Base-by-base conservation (phyloP, 257 asterid genomes). In the Plectranthus barbatus region DNA sequence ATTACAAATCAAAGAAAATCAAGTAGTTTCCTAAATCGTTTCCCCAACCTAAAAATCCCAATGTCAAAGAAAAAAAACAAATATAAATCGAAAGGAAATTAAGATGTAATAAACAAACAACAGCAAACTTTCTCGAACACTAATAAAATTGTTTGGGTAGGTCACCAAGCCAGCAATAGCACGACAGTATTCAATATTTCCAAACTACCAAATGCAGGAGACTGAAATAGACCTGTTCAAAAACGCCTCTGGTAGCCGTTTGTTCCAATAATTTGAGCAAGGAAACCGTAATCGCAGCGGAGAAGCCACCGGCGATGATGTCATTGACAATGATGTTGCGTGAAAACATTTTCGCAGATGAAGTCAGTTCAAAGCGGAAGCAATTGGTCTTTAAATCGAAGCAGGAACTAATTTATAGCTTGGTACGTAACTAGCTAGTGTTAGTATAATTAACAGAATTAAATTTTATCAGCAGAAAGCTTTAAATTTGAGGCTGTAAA, bases 201-300 rank as follows among this genome's bases (percentile, higher is more conserved):
- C 23, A 56, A 39, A 39, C 23, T 47, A 4, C 19, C 13, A 42
- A 40, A 40, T 31, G 36, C 36, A 31, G 3, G 36, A 31, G 6
- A 31, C 36, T 1, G 53, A 70, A 26, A 18, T 51, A 68, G 72
- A 81, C 88, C 88, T 82, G 85, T 56, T 80, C 89, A 75, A 83
- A 79, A 15, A 82, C 40, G 52, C 80, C 84, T 44, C 73, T 73
- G 45, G 70, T 75, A 31, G 86, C 86, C 20, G 89, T 83, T 40
- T 70, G 71, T 41, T 83, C 89, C 83, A 83, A 80, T 3, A 77
- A 3, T 37, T 73, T 77, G 26, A 83, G 79, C 83, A 83, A 56
- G 26, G 80, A 72, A 58, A 80, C 44, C 17, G 89, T 81, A 50
- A 83, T 51, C 26, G 72, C 83, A 13, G 77, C 77, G 1, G 86